These are phyloP conservation scores for Lactifluus subvellereus DNA, from an alignment of 768 basidiomycete species.

Conservation along the genomic window DNA sequence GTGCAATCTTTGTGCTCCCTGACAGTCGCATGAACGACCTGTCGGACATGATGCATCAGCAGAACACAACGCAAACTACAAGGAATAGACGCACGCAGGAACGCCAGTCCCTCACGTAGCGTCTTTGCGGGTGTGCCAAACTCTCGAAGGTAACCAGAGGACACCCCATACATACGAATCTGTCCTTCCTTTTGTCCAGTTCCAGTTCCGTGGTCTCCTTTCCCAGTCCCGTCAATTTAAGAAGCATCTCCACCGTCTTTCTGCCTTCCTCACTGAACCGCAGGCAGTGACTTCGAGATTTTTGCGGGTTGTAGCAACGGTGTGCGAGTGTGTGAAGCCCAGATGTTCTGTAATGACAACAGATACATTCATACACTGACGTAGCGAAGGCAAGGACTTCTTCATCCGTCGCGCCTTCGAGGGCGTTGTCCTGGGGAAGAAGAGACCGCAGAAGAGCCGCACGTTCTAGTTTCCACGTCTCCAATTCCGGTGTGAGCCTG, in stretches of 20 bases:
- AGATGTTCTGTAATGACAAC: neutral
- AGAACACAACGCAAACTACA: neutral
- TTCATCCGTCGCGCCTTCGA: neutral
- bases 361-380: slow-evolving; percentile 3
- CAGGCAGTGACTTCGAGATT: neutral
- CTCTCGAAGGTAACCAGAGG: neutral
- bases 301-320: neutral
- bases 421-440: neutral
- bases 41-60: neutral
- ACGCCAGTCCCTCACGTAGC: slow-evolving; percentile 6
- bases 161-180: neutral
- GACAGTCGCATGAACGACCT: neutral
- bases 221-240: neutral
- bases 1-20: neutral
- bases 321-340: slow-evolving; percentile 10
- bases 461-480: neutral
- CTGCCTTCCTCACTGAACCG: neutral
- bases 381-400: neutral
- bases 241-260: neutral
- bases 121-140: neutral
- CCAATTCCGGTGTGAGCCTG: neutral
- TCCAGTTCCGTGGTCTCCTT: slow-evolving; percentile 7
- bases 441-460: slow-evolving; percentile 1
- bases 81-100: neutral
- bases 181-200: slow-evolving; percentile 6